Evolutionary conservation across 179 eudicot species (phyloP).

Genomic region (Beta lomatogona): DNA sequence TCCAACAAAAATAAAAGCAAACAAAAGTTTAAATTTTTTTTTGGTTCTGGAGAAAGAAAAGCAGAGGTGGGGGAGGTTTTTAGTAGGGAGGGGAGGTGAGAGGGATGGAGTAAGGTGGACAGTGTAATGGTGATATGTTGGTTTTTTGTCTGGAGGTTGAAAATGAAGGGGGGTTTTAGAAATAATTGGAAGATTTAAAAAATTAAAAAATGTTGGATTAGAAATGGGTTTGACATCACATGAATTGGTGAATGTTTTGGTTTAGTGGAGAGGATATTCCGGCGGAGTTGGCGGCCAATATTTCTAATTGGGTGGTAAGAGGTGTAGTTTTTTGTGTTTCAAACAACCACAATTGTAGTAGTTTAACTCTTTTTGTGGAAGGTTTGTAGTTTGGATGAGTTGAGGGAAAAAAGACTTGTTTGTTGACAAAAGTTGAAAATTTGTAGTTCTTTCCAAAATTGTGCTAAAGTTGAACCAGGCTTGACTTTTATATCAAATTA

Average conservation of each 20-base stretch:
- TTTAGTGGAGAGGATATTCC: slow-evolving; percentile 3
- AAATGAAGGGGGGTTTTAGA: background rate
- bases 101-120: background rate
- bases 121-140: slow-evolving; percentile 6
- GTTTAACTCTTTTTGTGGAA: background rate
- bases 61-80: background rate
- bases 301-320: background rate
- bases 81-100: background rate
- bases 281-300: slow-evolving; percentile 8
- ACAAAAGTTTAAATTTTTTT: too few relatives aligned
- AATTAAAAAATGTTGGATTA: background rate
- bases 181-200: background rate
- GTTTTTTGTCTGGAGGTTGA: slow-evolving; percentile 21
- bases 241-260: background rate
- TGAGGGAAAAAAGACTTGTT: background rate
- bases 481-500: too few relatives aligned
- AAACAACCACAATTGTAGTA: too few relatives aligned
- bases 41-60: background rate
- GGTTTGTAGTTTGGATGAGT: background rate
- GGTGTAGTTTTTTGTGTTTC: background rate
- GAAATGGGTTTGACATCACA: background rate
- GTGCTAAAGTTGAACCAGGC: too few relatives aligned
- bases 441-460: too few relatives aligned
- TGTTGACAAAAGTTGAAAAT: too few relatives aligned
- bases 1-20: too few relatives aligned